phyloP scores from a whole-genome alignment of 306 rosid species.

The Acacia melanoxylon region DNA sequence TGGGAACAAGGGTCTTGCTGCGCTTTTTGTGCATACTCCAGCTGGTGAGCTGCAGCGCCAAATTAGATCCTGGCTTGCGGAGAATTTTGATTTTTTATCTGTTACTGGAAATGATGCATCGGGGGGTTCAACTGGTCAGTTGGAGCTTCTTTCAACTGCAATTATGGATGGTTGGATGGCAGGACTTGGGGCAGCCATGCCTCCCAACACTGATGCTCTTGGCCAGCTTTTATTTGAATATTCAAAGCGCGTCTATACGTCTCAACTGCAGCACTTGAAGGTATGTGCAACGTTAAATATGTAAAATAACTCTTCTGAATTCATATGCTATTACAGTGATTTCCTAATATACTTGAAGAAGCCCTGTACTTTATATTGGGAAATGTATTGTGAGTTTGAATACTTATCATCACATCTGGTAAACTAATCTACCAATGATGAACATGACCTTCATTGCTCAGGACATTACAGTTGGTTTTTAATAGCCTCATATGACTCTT shows the following conservation, averaged over 20 bases:
- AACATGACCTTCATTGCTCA: background rate
- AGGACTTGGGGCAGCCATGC: constrained; percentile 96
- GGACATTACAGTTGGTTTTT: background rate
- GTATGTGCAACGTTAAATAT: constrained; percentile 41
- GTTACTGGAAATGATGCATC: constrained; percentile 70
- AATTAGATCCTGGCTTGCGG: constrained; percentile 95
- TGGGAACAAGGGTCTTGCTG: constrained; percentile 93
- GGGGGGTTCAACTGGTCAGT: constrained; percentile 89
- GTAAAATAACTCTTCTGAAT: constrained; percentile 25
- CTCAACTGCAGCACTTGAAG: constrained; percentile 97
- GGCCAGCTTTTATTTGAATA: constrained; percentile 91
- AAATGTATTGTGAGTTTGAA: constrained; percentile 1
- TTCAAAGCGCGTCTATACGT: constrained; percentile 84
- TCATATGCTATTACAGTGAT: constrained; percentile 6
- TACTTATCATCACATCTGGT: constrained; percentile 1
- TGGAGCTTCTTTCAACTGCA: constrained; percentile 99
- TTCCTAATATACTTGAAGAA: constrained; percentile 16
- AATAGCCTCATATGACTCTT: background rate
- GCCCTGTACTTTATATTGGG: background rate
- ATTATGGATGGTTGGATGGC: constrained; percentile 99
- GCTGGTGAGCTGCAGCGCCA: constrained; percentile 99
- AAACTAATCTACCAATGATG: background rate
- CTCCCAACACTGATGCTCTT: constrained; percentile 93
- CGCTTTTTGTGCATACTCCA: constrained; percentile 96
- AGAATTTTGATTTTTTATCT: constrained; percentile 83